A percentile compares a stretch with the other conserved stretches of the same genome.
Evolutionary conservation across 805 yeast species (phyloP).

Genomic region (Grigorovia jiainica): DNA sequence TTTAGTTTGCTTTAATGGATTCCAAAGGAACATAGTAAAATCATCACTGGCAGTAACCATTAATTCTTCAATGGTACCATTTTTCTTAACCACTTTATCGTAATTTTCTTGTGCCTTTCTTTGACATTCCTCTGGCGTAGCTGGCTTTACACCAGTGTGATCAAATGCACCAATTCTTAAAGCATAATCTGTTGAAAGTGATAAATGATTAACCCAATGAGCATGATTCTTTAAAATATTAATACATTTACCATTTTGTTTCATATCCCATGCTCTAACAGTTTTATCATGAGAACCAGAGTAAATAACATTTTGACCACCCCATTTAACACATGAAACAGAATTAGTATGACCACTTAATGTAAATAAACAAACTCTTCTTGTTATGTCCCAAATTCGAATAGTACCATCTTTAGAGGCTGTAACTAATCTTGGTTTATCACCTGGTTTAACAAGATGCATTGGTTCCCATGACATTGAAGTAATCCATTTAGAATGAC

Average conservation of each 20-base stretch:
- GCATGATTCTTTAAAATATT: constrained; percentile 83
- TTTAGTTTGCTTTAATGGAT: constrained; percentile 68
- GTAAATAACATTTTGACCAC: constrained; percentile 77
- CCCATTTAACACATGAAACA: constrained; percentile 96
- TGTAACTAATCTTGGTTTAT: constrained; percentile 63
- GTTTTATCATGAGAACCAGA: constrained; percentile 93
- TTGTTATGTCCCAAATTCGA: constrained; percentile 77
- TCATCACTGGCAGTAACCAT: constrained; percentile 95
- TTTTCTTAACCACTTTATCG: constrained; percentile 48
- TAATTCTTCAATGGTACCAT: constrained; percentile 64
- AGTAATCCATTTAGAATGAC: constrained; percentile 86
- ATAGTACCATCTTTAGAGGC: constrained; percentile 89
- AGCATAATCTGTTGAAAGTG: constrained; percentile 83
- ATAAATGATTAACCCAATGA: constrained; percentile 95
- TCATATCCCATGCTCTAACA: constrained; percentile 79
- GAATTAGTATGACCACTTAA: constrained; percentile 82
- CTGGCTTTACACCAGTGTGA: constrained; percentile 44
- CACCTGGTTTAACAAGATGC: constrained; percentile 63
- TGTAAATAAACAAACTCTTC: constrained; percentile 56
- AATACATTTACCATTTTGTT: constrained; percentile 63
- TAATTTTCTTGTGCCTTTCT: constrained; percentile 41
- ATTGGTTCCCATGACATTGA: constrained; percentile 91
- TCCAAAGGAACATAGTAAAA: constrained; percentile 97
- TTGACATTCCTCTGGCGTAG: constrained; percentile 37
- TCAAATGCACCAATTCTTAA: constrained; percentile 84